Base-by-base conservation (phyloP, 495 filamentous ascomycete species). In the Articulospora tetracladia region DNA sequence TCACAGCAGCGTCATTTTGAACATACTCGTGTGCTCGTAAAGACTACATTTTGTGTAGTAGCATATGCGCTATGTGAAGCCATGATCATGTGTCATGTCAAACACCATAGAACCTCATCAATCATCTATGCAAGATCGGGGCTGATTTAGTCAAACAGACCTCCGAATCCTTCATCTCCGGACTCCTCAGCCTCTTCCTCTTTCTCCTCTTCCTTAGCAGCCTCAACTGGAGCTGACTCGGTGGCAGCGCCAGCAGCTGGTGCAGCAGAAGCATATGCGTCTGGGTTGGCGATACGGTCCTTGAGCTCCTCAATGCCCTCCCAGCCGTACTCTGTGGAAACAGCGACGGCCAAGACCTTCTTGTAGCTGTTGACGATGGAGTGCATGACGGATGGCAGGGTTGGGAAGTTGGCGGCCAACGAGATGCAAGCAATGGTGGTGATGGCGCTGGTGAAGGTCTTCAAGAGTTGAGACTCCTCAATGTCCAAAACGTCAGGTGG, bases 211-310 rank as follows among this genome's bases (percentile, higher is more conserved):
- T 76, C 73, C 65, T 79, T 77, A 10, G 53, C 72, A 30, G 78
- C 80, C 41, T 74, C 80, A 34, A 76, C 78, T 59, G 72, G 73
- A 47, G 77, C 71, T 39, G 76, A 71, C 39, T 71, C 68, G 30
- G 77, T 73, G 50, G 83, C 78, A 51, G 77, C 77, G 23, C 26
- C 34, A 25, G 63, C 67, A 61, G 84, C 90, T 55, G 74, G 83
- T 65, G 86, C 92, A 71, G 92, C 77, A 55, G 88, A 69, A 64
- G 90, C 93, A 73, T 96, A 98, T 41, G 91, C 91, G 55, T 97
- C 94, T 62, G 94, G 94, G 83, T 98, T 98, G 77, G 91, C 91
- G 72, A 98, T 97, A 70, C 94, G 90, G 78, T 98, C 95, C 87
- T 97, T 98, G 77, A 98, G 89, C 76, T 94, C 83, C 67, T 92